Conservation (phyloP, 1,284 basidiomycete genomes). For the Cutaneotrichosporon arboriforme region DNA sequence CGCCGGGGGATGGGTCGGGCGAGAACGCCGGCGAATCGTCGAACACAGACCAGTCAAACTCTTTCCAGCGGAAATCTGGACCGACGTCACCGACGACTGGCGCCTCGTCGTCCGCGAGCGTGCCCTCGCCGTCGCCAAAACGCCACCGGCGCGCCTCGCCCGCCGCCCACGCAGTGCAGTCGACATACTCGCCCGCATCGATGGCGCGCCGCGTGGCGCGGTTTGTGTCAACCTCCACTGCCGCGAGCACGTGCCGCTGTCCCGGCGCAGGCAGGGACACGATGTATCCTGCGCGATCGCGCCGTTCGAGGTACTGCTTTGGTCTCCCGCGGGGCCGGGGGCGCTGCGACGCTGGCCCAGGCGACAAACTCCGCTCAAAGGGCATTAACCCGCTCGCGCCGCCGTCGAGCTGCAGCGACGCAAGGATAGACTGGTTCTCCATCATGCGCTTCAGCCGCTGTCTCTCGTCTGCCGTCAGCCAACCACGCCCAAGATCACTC, state of each 20-base stretch:
- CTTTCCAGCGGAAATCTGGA: conserved; percentile 10
- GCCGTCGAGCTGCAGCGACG: conserved; percentile 3
- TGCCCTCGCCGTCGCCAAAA: conserved; percentile 24
- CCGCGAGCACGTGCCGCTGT: conserved; percentile 30
- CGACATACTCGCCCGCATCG: conserved; percentile 28
- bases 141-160: conserved; percentile 34
- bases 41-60: neutral
- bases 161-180: conserved; percentile 22
- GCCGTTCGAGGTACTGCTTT: neutral
- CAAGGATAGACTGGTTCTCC: conserved; percentile 6
- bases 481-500: neutral
- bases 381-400: neutral
- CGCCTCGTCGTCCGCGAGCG: conserved; percentile 17
- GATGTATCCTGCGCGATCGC: conserved; percentile 31
- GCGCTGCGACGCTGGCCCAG: neutral
- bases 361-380: neutral
- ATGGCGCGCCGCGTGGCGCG: conserved; percentile 22
- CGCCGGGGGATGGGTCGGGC: too few species aligned
- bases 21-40: too few species aligned
- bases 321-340: neutral
- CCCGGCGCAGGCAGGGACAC: conserved; percentile 26
- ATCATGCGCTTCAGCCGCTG: conserved; percentile 7
- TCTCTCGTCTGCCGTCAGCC: conserved; percentile 12
- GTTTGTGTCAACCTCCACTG: conserved; percentile 33
- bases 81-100: conserved; percentile 24